phyloP scores from a whole-genome alignment of 345 rosid species.

The Salix dunnii region DNA sequence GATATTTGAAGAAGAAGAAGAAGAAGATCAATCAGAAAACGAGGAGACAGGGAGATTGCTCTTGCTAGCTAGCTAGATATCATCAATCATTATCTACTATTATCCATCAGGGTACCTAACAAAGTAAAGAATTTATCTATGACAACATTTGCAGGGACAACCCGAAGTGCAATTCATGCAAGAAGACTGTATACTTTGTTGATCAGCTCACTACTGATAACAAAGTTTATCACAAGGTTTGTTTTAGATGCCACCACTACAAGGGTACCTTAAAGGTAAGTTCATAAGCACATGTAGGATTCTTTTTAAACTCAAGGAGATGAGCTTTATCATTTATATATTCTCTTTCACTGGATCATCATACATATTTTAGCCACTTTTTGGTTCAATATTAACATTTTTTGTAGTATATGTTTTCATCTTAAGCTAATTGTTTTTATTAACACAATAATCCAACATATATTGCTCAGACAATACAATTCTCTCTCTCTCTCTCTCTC shows the following conservation, averaged over 20 bases:
- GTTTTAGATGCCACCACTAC: conserved; percentile 53
- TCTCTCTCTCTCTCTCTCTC: background rate
- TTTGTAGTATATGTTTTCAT: background rate
- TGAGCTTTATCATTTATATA: background rate
- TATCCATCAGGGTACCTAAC: background rate
- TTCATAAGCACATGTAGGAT: background rate
- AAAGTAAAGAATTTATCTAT: conserved; percentile 1
- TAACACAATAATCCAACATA: background rate
- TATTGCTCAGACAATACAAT: background rate
- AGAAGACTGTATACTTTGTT: conserved; percentile 51
- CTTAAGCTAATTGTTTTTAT: background rate
- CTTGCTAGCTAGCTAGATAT: background rate
- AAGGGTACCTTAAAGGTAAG: conserved; percentile 49
- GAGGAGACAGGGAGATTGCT: background rate
- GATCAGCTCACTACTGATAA: conserved; percentile 45
- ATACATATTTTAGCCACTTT: background rate
- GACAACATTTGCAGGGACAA: conserved; percentile 49
- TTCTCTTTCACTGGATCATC: background rate
- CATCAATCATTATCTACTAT: background rate
- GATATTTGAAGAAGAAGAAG: background rate
- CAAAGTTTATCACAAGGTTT: conserved; percentile 44
- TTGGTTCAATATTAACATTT: background rate
- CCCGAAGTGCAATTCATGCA: conserved; percentile 51
- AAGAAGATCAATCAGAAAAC: background rate
- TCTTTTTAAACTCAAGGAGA: background rate